Evolutionary conservation across 352 stramenopile species (phyloP), one percentile per base, ranked within the genome.

Genomic region (Phytopythium helicoides): DNA sequence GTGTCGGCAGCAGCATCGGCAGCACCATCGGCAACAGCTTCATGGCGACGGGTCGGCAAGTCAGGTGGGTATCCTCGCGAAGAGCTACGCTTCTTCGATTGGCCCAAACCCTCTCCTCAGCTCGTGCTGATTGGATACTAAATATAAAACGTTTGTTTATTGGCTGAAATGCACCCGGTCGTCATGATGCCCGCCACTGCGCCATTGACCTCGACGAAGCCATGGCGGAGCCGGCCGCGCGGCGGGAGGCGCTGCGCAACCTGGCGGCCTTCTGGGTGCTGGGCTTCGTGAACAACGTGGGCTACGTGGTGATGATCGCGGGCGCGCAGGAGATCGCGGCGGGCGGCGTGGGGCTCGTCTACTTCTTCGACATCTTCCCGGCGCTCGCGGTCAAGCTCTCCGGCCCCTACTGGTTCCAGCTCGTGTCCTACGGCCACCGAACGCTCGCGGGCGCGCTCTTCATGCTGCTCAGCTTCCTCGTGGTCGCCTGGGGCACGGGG

Each of bases 251-350:
- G 59, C 46, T 67, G 49, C 79, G 76, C 57, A 91, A 92, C 56
- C 60, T 92, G 31, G 45, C 70, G 40, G 87, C 86, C 16, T 98
- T 98, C 62, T 98, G 87, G 86, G 55, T 92, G 33, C 66, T 98
- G 19, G 94, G 94, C 33, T 76, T 98, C 35, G 54, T 98, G 36
- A 98, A 98, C 71, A 98, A 98, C 62, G 64, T 94, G 41, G 80
- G 75, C 38, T 98, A 96, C 61, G 90, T 98, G 35, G 86, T 98
- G 48, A 98, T 98, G 92, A 94, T 98, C 54, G 93, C 95, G 0
- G 81, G 83, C 39, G 95, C 95, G 23, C 96, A 98, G 56, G 81
- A 89, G 57, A 98, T 98, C 62, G 75, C 71, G 21, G 77, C 91
- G 2, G 90, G 88, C 15, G 92, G 91, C 39, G 91, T 97, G 28